Evolutionary conservation across 345 rosid species (phyloP).

Genomic region (Raphanus sativus): DNA sequence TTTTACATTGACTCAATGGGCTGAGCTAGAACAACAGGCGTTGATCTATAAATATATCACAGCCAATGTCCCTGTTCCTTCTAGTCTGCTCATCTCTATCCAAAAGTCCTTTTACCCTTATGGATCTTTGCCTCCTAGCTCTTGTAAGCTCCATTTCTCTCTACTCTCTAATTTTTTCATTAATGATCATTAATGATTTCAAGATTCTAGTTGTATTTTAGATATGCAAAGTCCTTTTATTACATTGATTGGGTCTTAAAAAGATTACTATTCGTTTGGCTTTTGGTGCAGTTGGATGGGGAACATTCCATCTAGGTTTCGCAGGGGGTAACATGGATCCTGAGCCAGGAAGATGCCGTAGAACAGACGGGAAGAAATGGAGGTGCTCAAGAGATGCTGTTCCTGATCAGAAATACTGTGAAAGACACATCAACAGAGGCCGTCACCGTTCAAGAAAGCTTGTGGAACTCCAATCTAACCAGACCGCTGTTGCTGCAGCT

Average conservation of each 20-base stretch:
- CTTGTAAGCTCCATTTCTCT: conserved; percentile 44
- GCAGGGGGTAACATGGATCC: conserved; percentile 56
- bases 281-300: conserved; percentile 58
- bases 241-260: too few relatives aligned
- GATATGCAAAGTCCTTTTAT: background rate
- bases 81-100: conserved; percentile 59
- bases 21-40: conserved; percentile 73
- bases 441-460: conserved; percentile 92
- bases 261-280: background rate
- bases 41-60: conserved; percentile 69
- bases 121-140: conserved; percentile 48
- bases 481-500: conserved; percentile 28
- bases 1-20: conserved; percentile 66
- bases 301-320: conserved; percentile 58
- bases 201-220: background rate
- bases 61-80: conserved; percentile 62
- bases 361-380: conserved; percentile 91
- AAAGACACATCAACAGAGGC: conserved; percentile 79
- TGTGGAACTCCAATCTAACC: conserved; percentile 67
- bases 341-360: conserved; percentile 74
- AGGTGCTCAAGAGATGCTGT: conserved; percentile 74
- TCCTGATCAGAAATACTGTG: conserved; percentile 78
- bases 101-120: conserved; percentile 52
- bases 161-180: background rate
- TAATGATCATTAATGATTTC: background rate